Evolutionary conservation across 495 filamentous ascomycete genomes (phyloP), one percentile per base, ranked within the genome.

Genomic region (Acidomyces sp.): DNA sequence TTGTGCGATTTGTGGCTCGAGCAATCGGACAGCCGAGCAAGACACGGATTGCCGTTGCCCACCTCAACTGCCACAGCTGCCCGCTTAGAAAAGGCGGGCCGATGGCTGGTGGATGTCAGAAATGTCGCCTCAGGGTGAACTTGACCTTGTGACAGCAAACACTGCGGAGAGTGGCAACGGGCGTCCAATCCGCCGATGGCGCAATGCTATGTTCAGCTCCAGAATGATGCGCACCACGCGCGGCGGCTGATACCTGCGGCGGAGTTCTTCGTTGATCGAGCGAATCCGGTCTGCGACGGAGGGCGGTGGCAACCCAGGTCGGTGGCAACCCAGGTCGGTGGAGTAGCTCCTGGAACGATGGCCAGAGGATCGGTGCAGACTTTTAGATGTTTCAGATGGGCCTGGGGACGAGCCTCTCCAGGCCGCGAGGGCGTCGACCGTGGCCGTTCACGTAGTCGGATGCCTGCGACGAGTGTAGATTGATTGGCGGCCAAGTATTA

Each of bases 291-390:
- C 13, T 13, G 26, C 26, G 26, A 13, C 26, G 26, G 7, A 7
- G 26, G 39, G 27, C n/a, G n/a, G n/a, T n/a, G n/a, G n/a, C n/a
- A n/a, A n/a, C n/a, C 9, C 33, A 28, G 39, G 27, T 34, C 40
- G 46, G 32, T 28, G 15, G 28, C 24, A 24, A 44, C 22, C 41
- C 47, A 19, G 47, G 47, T 44, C 12, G 31, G 38, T 32, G 41
- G 47, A 28, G 28, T 24, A 7, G 15, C 15, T 5, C 12, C 21
- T 19, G 26, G 46, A 41, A 50, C 37, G 37, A 32, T 19, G 16
- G 19, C 42, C 42, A 26, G n/a, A 31, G 39, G 27, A 34, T 39
- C 39, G 40, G 46, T 33, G 23, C 40, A n/a, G 23, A 25, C 33
- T 24, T 39, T 11, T 19, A 32, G 25, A n/a, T 45, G 47, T 50